Conservation (phyloP, 768 basidiomycete genomes). For the Suillus hirtellus region DNA sequence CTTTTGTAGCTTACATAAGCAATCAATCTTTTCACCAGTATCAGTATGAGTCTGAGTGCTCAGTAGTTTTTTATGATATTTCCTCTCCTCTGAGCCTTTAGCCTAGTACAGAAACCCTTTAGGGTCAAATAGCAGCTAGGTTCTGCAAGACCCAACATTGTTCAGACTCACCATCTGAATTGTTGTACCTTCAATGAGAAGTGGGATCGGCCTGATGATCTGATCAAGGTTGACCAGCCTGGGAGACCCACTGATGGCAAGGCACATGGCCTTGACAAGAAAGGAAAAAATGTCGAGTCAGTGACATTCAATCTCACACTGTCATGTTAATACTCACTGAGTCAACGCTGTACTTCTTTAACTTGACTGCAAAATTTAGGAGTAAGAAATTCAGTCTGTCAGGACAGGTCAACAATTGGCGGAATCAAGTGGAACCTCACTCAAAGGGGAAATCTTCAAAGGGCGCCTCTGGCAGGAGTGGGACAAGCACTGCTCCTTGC, state of each 20-base stretch:
- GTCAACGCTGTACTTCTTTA: conserved; percentile 7
- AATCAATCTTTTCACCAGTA: too few species aligned
- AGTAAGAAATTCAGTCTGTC: conserved; percentile 8
- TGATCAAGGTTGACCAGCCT: neutral
- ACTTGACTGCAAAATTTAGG: neutral
- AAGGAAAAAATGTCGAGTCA: conserved; percentile 3
- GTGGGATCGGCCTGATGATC: neutral
- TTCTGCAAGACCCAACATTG: too few species aligned
- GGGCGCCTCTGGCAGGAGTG: neutral
- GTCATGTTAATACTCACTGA: conserved; percentile 11
- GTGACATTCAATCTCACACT: neutral
- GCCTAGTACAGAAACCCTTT: too few species aligned
- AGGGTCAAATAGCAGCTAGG: too few species aligned
- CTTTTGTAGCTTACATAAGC: too few species aligned
- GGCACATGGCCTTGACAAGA: conserved; percentile 2
- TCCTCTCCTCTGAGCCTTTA: too few species aligned
- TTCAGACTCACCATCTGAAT: too few species aligned
- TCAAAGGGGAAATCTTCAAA: neutral
- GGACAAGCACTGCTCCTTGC: neutral
- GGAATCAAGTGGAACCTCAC: neutral
- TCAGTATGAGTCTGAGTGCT: too few species aligned
- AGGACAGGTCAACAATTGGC: conserved; percentile 6
- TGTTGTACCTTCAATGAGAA: too few species aligned
- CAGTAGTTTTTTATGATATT: too few species aligned
- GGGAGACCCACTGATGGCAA: neutral